Evolutionary conservation across 352 stramenopile genomes (phyloP), one percentile per base, ranked within the genome.

Genomic region (Poterioochromonas sp.): DNA sequence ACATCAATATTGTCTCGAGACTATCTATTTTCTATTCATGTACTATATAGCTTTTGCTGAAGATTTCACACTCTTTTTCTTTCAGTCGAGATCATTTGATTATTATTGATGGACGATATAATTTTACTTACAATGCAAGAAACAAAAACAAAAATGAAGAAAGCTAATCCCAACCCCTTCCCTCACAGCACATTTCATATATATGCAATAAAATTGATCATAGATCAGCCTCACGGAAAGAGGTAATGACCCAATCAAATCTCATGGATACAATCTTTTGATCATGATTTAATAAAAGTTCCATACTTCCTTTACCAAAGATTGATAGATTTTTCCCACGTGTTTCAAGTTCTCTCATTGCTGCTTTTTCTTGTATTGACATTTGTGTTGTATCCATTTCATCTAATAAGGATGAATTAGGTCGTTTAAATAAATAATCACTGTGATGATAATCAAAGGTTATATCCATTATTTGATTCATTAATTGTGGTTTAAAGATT

Each of bases 281-380:
- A 41, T 71, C 32, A 26, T 47, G 3, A 26, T 12, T n/a, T 47
- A 71, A 47, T 32, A 32, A 8, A 5, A 71, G 32, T 47, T 22
- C 3, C 32, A 71, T 35, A 26, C 12, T 44, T 41, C 62, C 62
- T 29, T 71, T 71, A 5, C 62, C 62, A 44, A 71, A 71, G 32
- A 71, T 29, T 26, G n/a, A 26, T 29, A 71, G 39, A 41, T 41
- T 47, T 32, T 22, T 12, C 12, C 15, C 8, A 3, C 18, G 12
- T 22, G 11, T 3, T 71, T 71, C 62, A n/a, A 71, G 32, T 12
- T 29, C 2, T 47, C 32, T 11, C 32, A 71, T 71, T 29, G 18
- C 18, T 32, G 15, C 32, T 22, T 43, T 71, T 44, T 71, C 62
- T 29, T 12, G 18, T 44, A 8, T 15, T 8, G 29, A 12, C 34